These are phyloP conservation scores for Neofusicoccum parvum DNA, from an alignment of 2,329 filamentous ascomycete genomes.

Conservation along the genomic window DNA sequence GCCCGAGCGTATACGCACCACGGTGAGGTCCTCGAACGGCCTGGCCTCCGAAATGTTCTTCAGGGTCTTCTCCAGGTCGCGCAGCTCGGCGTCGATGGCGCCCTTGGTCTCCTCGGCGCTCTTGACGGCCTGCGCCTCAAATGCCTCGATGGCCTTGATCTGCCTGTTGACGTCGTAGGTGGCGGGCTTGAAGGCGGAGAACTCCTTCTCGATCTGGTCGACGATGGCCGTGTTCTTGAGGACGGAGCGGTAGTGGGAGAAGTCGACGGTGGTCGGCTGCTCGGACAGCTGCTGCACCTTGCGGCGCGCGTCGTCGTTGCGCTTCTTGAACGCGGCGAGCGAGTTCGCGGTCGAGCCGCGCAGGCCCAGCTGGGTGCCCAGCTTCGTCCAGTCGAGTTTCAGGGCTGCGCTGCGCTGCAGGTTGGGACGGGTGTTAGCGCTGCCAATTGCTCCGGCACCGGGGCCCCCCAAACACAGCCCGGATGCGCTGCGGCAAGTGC, in stretches of 20 bases:
- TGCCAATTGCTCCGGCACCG: conserved; percentile 19
- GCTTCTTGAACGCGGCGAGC: conserved; percentile 97
- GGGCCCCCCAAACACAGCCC: conserved; percentile 17
- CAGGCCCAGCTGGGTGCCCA: conserved; percentile 91
- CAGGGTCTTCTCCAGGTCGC: conserved; percentile 90
- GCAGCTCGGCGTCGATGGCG: conserved; percentile 92
- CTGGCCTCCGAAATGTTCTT: conserved; percentile 96
- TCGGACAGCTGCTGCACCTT: conserved; percentile 84
- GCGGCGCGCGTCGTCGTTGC: conserved; percentile 97
- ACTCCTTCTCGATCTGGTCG: conserved; percentile 96
- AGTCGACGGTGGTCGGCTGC: conserved; percentile 85
- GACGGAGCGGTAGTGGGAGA: conserved; percentile 83
- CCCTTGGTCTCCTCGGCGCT: conserved; percentile 96
- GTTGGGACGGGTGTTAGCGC: conserved; percentile 31
- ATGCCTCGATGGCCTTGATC: conserved; percentile 97
- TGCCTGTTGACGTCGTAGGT: conserved; percentile 92
- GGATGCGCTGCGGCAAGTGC: conserved; percentile 32
- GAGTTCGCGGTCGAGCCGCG: conserved; percentile 90
- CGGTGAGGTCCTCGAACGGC: conserved; percentile 95
- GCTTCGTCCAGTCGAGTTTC: conserved; percentile 99
- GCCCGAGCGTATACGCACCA: conserved; percentile 66
- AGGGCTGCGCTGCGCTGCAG: conserved; percentile 91
- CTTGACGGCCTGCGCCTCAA: conserved; percentile 95
- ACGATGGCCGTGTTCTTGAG: conserved; percentile 96
- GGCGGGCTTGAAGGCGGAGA: conserved; percentile 85